Evolutionary conservation across 148 eudicot genomes (phyloP), one percentile per base, ranked within the genome.

Genomic region (Linanthus parryae): DNA sequence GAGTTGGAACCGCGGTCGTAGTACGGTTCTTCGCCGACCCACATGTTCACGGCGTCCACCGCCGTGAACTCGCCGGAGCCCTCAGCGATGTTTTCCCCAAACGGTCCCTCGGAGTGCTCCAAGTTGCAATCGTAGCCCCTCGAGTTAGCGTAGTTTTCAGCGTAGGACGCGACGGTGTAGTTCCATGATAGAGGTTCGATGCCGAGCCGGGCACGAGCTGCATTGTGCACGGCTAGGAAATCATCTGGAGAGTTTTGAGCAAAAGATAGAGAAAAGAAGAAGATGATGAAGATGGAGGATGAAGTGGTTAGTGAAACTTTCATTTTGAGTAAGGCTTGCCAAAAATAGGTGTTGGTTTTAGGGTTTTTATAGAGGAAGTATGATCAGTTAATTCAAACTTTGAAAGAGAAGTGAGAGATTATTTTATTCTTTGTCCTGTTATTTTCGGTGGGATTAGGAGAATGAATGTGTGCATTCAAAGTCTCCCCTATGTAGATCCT

Each of bases 121-220:
- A 78, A 34, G 2, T 44, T 50, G 59, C 85, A 79, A 37, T 76
- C 80, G 0, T 30, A 49, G 1, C 39, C 51, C 22, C 77, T 70
- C 42, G 46, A 8, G 17, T 40, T 56, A 1, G 76, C 76, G 23
- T 83, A 79, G 23, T 43, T 25, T 7, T 53, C 33, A 3, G 85
- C 83, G 39, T 70, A 79, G 22, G 45, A 21, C 0, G 78, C 83
- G 3, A 83, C 26, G 0, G 68, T 76, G 29, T 37, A 7, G 59
- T 73, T 26, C 91, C 91, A 83, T 0, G 59, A 54, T 3, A 83
- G 25, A 7, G 78, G 64, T 0, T 15, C 45, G 41, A 83, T 48
- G 0, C 59, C 48, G 0, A 70, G 62, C 1, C 14, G 8, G 0
- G 73, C 56, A 0, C 92, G 77, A 3, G 71, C 88, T 0, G 24